Evolutionary conservation across 352 stramenopile genomes (phyloP), one percentile per base, ranked within the genome.

Genomic region (Thraustotheca clavata): DNA sequence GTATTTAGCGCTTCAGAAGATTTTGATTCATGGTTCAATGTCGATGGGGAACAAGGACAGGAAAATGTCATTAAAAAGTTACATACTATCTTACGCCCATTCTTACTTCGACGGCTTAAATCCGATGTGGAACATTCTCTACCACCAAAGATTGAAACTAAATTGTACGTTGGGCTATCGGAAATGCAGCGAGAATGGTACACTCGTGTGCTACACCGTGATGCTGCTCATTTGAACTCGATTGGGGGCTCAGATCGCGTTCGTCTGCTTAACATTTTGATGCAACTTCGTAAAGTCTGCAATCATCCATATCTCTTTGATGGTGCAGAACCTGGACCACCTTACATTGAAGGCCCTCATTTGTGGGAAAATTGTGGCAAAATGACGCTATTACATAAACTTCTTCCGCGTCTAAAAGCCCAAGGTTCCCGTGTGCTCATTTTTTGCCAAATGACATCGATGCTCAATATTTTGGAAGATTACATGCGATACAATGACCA

Each of bases 241-340:
- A 89, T 99, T n/a, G 96, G 96, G 29, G 96, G 96, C 29, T 97
- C 94, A 47, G 92, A 97, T 69, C 87, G 95, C 31, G 89, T 97
- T 20, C 85, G 91, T 18, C 74, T 99, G 50, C 95, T 98, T 36
- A 99, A 99, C 73, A 95, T 98, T 36, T 77, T 99, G 11, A 99
- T 99, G 96, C 97, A 99, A 72, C 76, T 99, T 26, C 84, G 96
- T 16, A 98, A 99, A 76, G 95, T 99, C 20, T 99, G 96, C 79
- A 99, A 99, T 72, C 97, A 99, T 73, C 97, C 97, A 18, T 99
- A 99, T 70, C 77, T 99, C 9, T 99, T 99, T 73, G 91, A 99
- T 73, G 97, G 97, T 11, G 97, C 96, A 1, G 97, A 99, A 76
- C 84, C 80, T 49, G 96, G 97, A 5, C 96, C 97, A 27, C 97